A percentile compares a stretch with the other conserved stretches of the same genome.
phyloP scores from a whole-genome alignment of 306 rosid genomes.

The Ormosia emarginata region DNA sequence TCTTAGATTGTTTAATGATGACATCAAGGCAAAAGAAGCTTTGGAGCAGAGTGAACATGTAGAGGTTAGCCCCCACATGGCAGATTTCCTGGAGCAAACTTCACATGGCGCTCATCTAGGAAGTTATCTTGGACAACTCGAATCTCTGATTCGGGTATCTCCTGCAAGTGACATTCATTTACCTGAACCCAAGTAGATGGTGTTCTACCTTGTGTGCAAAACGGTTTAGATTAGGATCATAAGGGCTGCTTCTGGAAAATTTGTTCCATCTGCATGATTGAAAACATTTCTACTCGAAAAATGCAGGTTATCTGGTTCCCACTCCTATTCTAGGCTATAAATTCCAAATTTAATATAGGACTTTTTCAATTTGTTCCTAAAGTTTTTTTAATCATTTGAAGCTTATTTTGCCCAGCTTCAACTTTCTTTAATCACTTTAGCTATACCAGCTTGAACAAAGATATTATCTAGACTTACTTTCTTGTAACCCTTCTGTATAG shows the following conservation, averaged over 20 bases:
- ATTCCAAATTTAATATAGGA: too few species aligned
- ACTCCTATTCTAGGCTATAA: neutral
- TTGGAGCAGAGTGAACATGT: constrained; percentile 15
- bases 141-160: constrained; percentile 29
- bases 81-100: constrained; percentile 29
- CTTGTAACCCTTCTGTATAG: neutral
- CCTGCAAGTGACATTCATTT: constrained; percentile 31
- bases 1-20: constrained; percentile 38
- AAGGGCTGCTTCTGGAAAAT: too few species aligned
- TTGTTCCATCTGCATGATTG: neutral
- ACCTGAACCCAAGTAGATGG: too few species aligned
- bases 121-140: constrained; percentile 42
- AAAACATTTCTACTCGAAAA: neutral
- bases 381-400: neutral
- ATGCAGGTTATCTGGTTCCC: neutral
- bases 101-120: constrained; percentile 30
- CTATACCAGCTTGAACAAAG: neutral
- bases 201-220: too few species aligned
- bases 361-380: too few species aligned
- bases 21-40: constrained; percentile 17
- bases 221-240: too few species aligned
- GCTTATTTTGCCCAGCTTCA: neutral
- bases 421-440: neutral
- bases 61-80: constrained; percentile 20
- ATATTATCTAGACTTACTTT: neutral